Conservation (phyloP, 2,329 filamentous ascomycete species). For the Talaromyces sp. region DNA sequence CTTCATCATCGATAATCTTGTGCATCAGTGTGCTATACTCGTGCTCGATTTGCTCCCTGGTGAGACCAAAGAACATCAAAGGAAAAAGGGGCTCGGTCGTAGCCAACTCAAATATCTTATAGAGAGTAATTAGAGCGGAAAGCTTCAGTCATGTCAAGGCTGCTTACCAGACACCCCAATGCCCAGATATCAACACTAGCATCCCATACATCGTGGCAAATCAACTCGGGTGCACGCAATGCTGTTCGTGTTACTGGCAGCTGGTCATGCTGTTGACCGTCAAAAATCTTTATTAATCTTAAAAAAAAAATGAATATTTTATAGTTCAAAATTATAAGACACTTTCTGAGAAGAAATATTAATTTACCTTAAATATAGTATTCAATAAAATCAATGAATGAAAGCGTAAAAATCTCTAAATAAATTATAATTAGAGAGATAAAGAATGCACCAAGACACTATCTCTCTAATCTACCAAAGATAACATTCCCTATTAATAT, state of each 20-base stretch:
- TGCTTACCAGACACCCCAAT: not conserved
- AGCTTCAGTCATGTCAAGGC: not conserved
- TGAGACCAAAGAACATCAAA: not conserved
- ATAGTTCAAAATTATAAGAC: too few relatives aligned
- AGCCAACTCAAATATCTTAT: not conserved
- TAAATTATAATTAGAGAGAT: too few relatives aligned
- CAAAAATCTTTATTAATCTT: too few relatives aligned
- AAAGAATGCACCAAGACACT: too few relatives aligned
- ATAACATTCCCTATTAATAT: too few relatives aligned
- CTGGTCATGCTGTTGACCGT: not conserved
- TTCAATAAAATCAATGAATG: too few relatives aligned
- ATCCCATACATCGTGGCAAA: not conserved
- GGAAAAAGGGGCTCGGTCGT: not conserved
- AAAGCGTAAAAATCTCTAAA: too few relatives aligned
- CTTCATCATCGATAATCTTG: not conserved
- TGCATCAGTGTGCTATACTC: not conserved
- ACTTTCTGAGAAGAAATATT: too few relatives aligned
- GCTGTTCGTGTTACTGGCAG: not conserved
- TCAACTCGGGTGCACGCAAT: not conserved
- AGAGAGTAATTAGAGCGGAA: not conserved
- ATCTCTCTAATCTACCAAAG: too few relatives aligned
- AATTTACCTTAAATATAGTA: too few relatives aligned
- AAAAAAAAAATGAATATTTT: too few relatives aligned
- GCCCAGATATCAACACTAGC: not conserved
- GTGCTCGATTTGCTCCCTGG: not conserved